A percentile compares a stretch with the other conserved stretches of the same genome.
Evolutionary conservation across 345 rosid species (phyloP).

Genomic region (Eucalyptus albens): DNA sequence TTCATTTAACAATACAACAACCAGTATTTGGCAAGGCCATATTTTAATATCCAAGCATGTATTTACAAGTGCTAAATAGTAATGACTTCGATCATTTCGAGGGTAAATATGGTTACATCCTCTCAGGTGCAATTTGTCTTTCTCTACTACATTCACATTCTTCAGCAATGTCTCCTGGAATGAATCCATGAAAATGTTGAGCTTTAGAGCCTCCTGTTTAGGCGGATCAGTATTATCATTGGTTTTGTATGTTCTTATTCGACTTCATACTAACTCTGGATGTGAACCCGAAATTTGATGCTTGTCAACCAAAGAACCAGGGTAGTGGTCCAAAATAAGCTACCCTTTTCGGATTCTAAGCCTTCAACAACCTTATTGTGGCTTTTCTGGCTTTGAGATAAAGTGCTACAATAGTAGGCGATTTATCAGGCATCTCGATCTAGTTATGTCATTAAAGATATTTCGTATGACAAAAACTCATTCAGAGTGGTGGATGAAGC

Average conservation of each 20-base stretch:
- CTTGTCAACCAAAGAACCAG: constrained; percentile 6
- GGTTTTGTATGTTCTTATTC: neutral
- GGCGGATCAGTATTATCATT: neutral
- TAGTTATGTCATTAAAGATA: neutral
- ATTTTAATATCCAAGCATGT: neutral
- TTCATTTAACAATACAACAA: neutral
- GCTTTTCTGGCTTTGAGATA: constrained; percentile 5
- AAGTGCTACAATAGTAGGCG: neutral
- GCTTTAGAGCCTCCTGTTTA: neutral
- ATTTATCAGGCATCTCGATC: neutral
- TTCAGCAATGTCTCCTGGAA: neutral
- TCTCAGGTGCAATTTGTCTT: neutral
- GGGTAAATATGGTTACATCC: neutral
- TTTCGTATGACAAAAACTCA: neutral
- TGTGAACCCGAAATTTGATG: neutral
- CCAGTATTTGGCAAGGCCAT: neutral
- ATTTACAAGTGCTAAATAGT: neutral
- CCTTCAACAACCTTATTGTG: neutral
- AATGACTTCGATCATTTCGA: accelerated
- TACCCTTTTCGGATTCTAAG: constrained; percentile 8
- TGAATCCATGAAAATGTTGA: neutral
- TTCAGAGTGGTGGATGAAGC: neutral
- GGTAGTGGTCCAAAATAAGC: constrained; percentile 13
- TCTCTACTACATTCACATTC: neutral
- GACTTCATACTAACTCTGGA: neutral